Evolutionary conservation across 495 filamentous ascomycete species (phyloP).

Genomic region (Tuber aestivum): DNA sequence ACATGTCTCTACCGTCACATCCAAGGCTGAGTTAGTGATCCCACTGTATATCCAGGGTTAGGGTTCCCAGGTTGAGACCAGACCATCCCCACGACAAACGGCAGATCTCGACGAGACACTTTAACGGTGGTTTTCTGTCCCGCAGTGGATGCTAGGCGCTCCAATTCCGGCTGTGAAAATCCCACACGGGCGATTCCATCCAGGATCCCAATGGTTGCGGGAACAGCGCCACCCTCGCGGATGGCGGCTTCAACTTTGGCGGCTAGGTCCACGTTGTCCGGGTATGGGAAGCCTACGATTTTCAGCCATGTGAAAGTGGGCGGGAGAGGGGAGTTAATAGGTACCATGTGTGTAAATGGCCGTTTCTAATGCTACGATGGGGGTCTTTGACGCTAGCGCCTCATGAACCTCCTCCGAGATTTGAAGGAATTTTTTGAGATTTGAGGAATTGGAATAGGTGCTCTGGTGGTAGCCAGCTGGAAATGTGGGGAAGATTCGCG

Average conservation of each 20-base stretch:
- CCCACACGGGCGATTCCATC: conserved; percentile 78
- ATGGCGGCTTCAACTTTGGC: conserved; percentile 67
- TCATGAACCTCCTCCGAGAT: conserved; percentile 77
- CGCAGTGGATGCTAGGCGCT: conserved; percentile 62
- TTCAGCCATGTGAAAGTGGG: conserved; percentile 31
- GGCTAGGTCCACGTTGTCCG: conserved; percentile 69
- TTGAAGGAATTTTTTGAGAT: conserved; percentile 55
- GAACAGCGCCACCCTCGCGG: conserved; percentile 72
- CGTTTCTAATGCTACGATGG: conserved; percentile 86
- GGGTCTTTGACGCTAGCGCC: conserved; percentile 63
- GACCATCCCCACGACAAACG: conserved; percentile 75
- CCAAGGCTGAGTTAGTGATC: conserved; percentile 46
- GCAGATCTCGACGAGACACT: conserved; percentile 77
- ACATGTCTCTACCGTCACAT: conserved; percentile 54
- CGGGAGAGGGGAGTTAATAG: conserved; percentile 9
- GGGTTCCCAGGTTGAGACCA: conserved; percentile 18
- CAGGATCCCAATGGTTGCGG: conserved; percentile 84
- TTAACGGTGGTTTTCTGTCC: conserved; percentile 62
- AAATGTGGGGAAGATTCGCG: neutral
- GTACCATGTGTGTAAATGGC: conserved; percentile 80
- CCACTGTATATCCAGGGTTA: conserved; percentile 3
- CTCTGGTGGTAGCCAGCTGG: conserved; percentile 2
- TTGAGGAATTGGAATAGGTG: conserved; percentile 19
- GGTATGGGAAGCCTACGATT: conserved; percentile 70
- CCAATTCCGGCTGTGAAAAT: conserved; percentile 51